Percentiles rank a stretch among this genome's conserved stretches.
Evolutionary conservation across 768 basidiomycete species (phyloP).

Genomic region (Rhizopogon vinicolor): DNA sequence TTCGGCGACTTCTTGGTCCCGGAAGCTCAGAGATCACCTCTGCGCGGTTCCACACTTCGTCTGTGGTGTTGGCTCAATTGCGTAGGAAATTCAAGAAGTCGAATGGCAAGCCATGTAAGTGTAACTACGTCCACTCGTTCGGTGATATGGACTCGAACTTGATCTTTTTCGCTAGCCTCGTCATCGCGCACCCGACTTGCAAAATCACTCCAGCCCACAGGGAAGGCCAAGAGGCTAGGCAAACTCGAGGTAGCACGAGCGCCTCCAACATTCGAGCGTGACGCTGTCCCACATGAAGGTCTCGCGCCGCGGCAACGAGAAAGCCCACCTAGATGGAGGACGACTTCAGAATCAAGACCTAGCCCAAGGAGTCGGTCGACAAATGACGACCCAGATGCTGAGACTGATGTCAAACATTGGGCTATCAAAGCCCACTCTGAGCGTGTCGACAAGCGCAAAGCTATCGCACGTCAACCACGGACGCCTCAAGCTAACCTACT

Average conservation of each 20-base stretch:
- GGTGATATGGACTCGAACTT: not conserved
- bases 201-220: slow-evolving; percentile 21
- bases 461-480: not conserved
- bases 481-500: slow-evolving; percentile 20
- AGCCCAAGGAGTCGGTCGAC: not conserved
- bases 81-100: not conserved
- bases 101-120: not conserved
- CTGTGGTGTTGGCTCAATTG: not conserved
- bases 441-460: slow-evolving; percentile 6
- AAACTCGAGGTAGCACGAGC: slow-evolving; percentile 20
- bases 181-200: slow-evolving; percentile 15
- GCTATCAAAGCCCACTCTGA: slow-evolving; percentile 9
- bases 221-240: slow-evolving; percentile 21
- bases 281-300: slow-evolving; percentile 14
- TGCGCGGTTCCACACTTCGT: not conserved
- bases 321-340: not conserved
- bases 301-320: slow-evolving; percentile 4
- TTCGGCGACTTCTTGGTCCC: not conserved
- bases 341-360: not conserved
- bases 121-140: not conserved
- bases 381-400: not conserved
- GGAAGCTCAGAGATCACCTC: not conserved
- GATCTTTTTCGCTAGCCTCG: not conserved
- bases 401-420: slow-evolving; percentile 5
- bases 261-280: slow-evolving; percentile 13